These are phyloP conservation scores for Plasmodium coatneyi DNA, from an alignment of 169 alveolate genomes.

Conservation along the genomic window DNA sequence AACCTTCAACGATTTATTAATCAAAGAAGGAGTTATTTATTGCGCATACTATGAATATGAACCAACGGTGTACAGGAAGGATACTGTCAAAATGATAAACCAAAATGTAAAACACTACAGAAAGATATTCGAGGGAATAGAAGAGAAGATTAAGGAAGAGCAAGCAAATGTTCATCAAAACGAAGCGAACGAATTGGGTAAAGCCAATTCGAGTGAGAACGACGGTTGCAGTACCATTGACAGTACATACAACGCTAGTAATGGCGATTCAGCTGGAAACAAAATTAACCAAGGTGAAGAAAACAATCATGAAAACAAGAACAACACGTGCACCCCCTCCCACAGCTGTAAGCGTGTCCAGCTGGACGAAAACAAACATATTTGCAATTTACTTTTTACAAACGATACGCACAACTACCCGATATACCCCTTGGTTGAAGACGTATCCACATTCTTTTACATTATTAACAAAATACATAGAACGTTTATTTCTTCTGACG, in stretches of 20 bases:
- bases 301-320: not conserved
- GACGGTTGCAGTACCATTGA: not conserved
- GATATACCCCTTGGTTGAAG: constrained; percentile 71
- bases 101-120: constrained; percentile 25
- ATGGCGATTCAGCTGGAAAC: not conserved
- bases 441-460: constrained; percentile 55
- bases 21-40: constrained; percentile 63
- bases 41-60: constrained; percentile 67
- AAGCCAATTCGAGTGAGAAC: not conserved
- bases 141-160: not conserved
- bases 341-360: not conserved
- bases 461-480: constrained; percentile 52
- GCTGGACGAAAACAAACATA: constrained; percentile 17
- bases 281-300: not conserved
- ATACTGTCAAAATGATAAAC: constrained; percentile 50
- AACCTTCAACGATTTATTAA: constrained; percentile 34
- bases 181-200: not conserved
- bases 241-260: not conserved
- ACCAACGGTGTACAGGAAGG: constrained; percentile 57
- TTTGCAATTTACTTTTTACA: constrained; percentile 56
- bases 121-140: constrained; percentile 47
- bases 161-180: not conserved
- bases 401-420: constrained; percentile 71
- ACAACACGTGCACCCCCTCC: not conserved
- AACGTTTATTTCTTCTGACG: not conserved